Conservation (phyloP, 768 basidiomycete genomes). For the Imleria badia region DNA sequence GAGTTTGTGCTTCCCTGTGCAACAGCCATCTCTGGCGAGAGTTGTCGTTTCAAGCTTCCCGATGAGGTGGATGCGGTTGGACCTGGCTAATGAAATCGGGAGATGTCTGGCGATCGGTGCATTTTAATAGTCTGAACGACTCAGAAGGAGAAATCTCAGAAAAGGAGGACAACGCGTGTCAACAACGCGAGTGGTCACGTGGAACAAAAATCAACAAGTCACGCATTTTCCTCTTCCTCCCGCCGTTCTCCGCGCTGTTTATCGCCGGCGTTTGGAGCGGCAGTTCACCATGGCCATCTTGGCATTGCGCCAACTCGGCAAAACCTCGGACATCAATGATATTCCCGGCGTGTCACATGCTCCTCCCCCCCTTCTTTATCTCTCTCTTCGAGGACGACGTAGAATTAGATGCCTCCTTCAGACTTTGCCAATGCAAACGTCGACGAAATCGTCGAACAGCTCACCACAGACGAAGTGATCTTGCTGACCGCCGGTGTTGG, state of each 20-base stretch:
- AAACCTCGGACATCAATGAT: constrained; percentile 11
- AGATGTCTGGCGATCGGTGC: constrained; percentile 18
- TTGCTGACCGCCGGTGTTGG: constrained; percentile 70
- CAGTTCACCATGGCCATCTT: no score
- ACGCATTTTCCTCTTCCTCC: no score
- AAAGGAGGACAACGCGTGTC: neutral
- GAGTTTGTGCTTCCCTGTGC: neutral
- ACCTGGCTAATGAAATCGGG: constrained; percentile 4
- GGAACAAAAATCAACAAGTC: constrained; percentile 25
- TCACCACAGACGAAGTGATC: constrained; percentile 76
- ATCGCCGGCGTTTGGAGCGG: neutral
- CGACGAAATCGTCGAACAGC: constrained; percentile 56
- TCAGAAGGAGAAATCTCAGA: no score
- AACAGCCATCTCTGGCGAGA: constrained; percentile 12
- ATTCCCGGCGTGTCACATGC: constrained; percentile 20
- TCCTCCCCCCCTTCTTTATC: neutral
- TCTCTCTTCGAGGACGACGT: constrained; percentile 5
- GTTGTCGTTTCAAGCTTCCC: no score
- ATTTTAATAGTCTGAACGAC: constrained; percentile 1
- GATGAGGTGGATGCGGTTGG: constrained; percentile 17
- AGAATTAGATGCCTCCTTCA: constrained; percentile 55
- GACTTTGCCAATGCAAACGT: constrained; percentile 67
- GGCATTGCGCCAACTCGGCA: constrained; percentile 6
- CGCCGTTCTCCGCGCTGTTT: no score
- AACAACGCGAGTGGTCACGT: constrained; percentile 25